phyloP scores from a whole-genome alignment of 345 rosid species.

The Brassica carinata region DNA sequence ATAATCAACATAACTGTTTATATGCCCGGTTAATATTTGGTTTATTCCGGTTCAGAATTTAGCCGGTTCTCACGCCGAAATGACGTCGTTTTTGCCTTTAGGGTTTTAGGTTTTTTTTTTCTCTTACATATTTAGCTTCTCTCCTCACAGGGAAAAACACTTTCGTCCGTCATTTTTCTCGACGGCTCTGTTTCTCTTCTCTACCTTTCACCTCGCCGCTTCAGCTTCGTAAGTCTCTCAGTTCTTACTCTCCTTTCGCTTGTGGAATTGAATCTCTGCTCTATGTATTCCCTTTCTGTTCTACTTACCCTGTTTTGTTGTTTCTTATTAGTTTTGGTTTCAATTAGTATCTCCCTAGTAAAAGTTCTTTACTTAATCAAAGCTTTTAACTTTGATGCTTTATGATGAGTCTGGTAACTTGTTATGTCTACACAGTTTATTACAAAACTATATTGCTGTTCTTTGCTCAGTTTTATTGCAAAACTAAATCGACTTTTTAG shows the following conservation, averaged over 20 bases:
- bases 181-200: constrained; percentile 31
- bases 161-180: constrained; percentile 27
- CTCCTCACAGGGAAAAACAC: neutral
- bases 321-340: neutral
- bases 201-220: neutral
- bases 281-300: neutral
- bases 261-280: neutral
- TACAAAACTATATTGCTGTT: neutral
- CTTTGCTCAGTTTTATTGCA: neutral
- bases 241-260: neutral
- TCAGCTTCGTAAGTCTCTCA: constrained; percentile 19
- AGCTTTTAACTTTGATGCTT: neutral
- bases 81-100: neutral
- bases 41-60: neutral
- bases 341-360: neutral
- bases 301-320: neutral
- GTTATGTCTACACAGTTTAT: neutral
- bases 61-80: neutral
- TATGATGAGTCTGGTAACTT: neutral
- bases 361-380: neutral
- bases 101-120: constrained; percentile 23
- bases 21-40: neutral
- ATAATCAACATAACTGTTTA: neutral
- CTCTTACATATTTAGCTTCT: constrained; percentile 13
- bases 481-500: neutral